Evolutionary conservation across 179 eudicot genomes (phyloP).

Genomic region (Silene coronaria): DNA sequence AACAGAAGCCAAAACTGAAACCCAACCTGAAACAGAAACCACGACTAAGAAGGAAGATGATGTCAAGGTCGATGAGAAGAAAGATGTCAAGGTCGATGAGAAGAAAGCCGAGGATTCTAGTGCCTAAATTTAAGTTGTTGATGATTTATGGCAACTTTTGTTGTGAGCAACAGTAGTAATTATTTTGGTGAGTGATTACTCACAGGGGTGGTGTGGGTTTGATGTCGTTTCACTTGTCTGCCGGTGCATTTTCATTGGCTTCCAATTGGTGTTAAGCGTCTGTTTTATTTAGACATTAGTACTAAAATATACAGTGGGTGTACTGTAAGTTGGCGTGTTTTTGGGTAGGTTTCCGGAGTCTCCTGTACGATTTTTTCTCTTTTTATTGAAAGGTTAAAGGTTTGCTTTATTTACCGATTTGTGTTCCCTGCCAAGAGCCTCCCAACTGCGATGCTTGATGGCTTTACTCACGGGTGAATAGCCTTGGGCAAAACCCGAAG

Average conservation of each 20-base stretch:
- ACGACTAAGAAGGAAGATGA: conserved; percentile 25
- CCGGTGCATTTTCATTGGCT: not conserved
- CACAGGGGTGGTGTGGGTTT: conserved; percentile 1
- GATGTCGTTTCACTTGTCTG: not conserved
- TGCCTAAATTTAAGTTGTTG: conserved; percentile 17
- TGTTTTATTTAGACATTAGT: not conserved
- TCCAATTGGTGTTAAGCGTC: conserved; percentile 1
- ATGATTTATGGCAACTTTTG: not conserved
- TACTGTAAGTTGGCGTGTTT: conserved; percentile 25
- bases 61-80: conserved; percentile 23
- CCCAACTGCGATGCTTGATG: no score
- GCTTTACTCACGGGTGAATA: no score
- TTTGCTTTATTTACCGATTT: not conserved
- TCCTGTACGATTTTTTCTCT: not conserved
- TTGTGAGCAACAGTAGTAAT: not conserved
- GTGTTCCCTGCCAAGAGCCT: no score
- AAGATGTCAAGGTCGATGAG: conserved; percentile 21
- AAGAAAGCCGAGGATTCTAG: conserved; percentile 34
- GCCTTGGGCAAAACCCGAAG: no score
- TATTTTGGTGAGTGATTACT: conserved; percentile 15
- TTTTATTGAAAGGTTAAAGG: not conserved
- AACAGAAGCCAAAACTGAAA: conserved; percentile 24
- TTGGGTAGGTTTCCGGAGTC: conserved; percentile 14
- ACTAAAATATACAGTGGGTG: conserved; percentile 17
- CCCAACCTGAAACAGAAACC: conserved; percentile 29